phyloP scores from a whole-genome alignment of 495 filamentous ascomycete genomes.

The Trichodelitschia bisporula region DNA sequence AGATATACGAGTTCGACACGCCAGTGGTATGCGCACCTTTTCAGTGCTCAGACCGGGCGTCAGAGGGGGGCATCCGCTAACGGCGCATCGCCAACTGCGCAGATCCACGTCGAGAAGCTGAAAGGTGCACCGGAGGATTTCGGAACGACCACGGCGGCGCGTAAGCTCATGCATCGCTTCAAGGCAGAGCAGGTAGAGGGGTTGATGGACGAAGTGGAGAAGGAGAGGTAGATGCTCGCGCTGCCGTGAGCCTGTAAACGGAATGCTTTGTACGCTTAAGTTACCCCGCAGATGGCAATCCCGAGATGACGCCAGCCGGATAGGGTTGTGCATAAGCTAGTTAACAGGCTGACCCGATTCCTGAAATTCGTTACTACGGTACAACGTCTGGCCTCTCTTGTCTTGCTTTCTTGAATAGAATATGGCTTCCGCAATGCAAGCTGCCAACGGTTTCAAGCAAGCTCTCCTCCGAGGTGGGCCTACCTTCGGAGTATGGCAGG shows the following conservation, averaged over 20 bases:
- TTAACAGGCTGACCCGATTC: too few species aligned
- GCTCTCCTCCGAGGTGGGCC: constrained; percentile 29
- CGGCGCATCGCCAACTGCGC: constrained; percentile 3
- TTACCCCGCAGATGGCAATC: too few species aligned
- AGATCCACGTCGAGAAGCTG: constrained; percentile 33
- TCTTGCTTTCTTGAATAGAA: too few species aligned
- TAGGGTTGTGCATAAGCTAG: too few species aligned
- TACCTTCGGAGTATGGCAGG: constrained; percentile 32
- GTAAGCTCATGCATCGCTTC: constrained; percentile 72
- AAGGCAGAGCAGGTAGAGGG: constrained; percentile 39
- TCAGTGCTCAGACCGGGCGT: too few species aligned
- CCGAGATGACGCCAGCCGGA: too few species aligned
- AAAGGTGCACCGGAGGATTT: constrained; percentile 9
- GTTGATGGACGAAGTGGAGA: constrained; percentile 38
- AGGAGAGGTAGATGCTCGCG: constrained; percentile 12
- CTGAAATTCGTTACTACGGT: too few species aligned
- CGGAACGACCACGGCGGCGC: constrained; percentile 28
- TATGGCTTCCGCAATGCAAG: constrained; percentile 30
- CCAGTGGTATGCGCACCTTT: constrained; percentile 49
- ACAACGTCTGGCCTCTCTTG: too few species aligned
- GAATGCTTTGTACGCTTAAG: not conserved
- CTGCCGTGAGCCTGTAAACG: too few species aligned
- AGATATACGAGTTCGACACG: constrained; percentile 71
- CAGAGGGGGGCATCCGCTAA: too few species aligned
- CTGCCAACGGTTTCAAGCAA: constrained; percentile 35